Conservation (phyloP, 208 protist species). For the Tritrichomonas foetus region DNA sequence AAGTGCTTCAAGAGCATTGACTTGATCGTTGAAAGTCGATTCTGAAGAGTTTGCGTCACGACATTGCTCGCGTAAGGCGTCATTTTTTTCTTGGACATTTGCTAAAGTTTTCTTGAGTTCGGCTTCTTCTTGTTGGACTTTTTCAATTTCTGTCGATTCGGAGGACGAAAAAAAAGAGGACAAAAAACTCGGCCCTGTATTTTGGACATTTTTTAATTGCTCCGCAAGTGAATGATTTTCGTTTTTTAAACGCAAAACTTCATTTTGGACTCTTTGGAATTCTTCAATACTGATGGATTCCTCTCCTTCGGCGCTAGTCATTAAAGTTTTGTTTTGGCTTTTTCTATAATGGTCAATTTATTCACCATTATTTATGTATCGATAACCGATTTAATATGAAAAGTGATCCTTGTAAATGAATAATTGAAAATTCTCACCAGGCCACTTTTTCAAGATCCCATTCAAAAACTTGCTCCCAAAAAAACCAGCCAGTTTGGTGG, state of each 20-base stretch:
- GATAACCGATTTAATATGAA: no score
- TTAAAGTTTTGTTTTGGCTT: no score
- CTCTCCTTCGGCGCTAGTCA: no score
- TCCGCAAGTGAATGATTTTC: not conserved
- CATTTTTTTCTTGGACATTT: not conserved
- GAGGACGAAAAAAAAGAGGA: not conserved
- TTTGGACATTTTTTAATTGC: not conserved
- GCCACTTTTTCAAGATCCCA: no score
- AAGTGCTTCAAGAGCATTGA: not conserved
- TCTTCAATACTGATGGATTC: not conserved
- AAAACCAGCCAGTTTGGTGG: no score
- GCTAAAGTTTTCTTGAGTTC: not conserved
- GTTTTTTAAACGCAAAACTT: not conserved
- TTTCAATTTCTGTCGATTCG: not conserved
- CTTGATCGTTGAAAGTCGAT: not conserved
- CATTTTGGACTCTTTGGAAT: constrained; percentile 3
- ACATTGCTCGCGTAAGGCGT: not conserved
- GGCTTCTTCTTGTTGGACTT: constrained; percentile 1
- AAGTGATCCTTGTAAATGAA: no score
- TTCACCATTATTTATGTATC: no score
- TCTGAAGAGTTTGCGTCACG: not conserved
- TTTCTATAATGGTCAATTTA: no score
- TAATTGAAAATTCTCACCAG: no score
- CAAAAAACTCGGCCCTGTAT: not conserved
- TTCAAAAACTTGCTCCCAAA: no score